Base-by-base conservation (phyloP, 805 yeast genomes). In the Scheffersomyces coipomensis region DNA sequence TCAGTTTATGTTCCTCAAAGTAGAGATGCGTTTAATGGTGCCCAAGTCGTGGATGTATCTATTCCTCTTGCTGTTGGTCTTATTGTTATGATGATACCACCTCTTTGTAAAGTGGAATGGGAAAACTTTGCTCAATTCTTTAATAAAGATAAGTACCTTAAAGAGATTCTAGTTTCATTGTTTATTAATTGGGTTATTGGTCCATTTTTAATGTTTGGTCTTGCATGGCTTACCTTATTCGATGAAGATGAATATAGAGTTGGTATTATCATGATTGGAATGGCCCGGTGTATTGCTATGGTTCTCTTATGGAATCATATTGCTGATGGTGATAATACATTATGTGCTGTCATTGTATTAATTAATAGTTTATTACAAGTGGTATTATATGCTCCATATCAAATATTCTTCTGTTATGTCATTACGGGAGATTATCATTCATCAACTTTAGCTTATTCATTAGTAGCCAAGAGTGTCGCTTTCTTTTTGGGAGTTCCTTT, bases 271-370 rank as follows among this genome's bases (percentile, higher is more conserved):
- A 69, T 79, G 74, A 75, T 79, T 33, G 84, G 84, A 1, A 40
- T 75, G 25, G 83, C 81, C 5, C 57, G 83, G 42, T 78, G 84
- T 51, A 77, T 78, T 45, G 84, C 83, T 17, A 78, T 79, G 83
- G 84, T 78, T 1, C 56, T 79, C 36, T 53, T 78, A 19, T 78
- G 83, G 84, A 78, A 73, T 49, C 69, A 73, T 22, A 59, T 79
- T 13, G 78, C 82, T 2, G 68, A 58, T 6, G 83, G 83, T 5
- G 79, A 77, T 49, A 56, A 58, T 33, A 65, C 64, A 29, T 53
- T 75, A 31, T 78, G 84, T 55, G 79, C 78, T 3, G 48, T 75
- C 6, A 47, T 78, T n/a, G 82, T 79, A 2, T 56, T 75, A 5
- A 51, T 75, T 32, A 78, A 78, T 55, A 70, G 78, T 37, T 27